These are phyloP conservation scores for Geotrichum histeridarum DNA, from an alignment of 1,139 yeast genomes.

Conservation along the genomic window DNA sequence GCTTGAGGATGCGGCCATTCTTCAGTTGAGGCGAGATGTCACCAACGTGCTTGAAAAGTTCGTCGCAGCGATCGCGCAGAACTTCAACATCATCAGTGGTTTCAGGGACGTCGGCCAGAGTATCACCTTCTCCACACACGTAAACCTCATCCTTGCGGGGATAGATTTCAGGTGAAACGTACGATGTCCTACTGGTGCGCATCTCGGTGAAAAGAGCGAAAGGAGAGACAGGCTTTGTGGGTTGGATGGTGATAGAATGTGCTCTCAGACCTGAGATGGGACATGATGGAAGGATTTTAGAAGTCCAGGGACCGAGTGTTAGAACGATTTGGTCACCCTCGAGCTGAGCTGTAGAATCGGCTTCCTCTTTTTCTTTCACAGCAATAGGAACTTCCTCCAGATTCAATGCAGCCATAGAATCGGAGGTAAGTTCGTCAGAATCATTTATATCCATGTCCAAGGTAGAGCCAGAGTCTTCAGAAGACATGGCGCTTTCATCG, in stretches of 20 bases:
- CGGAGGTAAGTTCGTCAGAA: neutral
- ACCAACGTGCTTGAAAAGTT: constrained; percentile 75
- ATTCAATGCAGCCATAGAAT: constrained; percentile 5
- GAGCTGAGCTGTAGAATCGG: constrained; percentile 30
- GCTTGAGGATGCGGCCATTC: constrained; percentile 69
- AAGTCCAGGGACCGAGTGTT: constrained; percentile 95
- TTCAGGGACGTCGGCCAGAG: constrained; percentile 84
- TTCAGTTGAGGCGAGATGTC: constrained; percentile 66
- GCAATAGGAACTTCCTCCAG: neutral
- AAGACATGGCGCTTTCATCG: constrained; percentile 17
- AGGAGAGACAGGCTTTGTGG: constrained; percentile 68
- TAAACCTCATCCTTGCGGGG: constrained; percentile 95
- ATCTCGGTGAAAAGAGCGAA: constrained; percentile 92
- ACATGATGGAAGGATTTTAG: constrained; percentile 80
- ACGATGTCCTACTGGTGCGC: constrained; percentile 57
- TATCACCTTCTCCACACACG: constrained; percentile 96
- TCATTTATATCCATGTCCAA: constrained; percentile 1
- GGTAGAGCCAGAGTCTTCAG: constrained; percentile 16
- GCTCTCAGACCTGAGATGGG: constrained; percentile 91
- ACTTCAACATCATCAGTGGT: constrained; percentile 92
- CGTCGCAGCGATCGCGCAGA: constrained; percentile 81
- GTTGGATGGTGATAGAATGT: constrained; percentile 87
- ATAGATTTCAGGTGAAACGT: constrained; percentile 84
- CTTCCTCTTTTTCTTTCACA: constrained; percentile 14
- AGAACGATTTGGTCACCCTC: constrained; percentile 73